Evolutionary conservation across 495 filamentous ascomycete genomes (phyloP), one percentile per base, ranked within the genome.

Genomic region (Pyronema domesticum): DNA sequence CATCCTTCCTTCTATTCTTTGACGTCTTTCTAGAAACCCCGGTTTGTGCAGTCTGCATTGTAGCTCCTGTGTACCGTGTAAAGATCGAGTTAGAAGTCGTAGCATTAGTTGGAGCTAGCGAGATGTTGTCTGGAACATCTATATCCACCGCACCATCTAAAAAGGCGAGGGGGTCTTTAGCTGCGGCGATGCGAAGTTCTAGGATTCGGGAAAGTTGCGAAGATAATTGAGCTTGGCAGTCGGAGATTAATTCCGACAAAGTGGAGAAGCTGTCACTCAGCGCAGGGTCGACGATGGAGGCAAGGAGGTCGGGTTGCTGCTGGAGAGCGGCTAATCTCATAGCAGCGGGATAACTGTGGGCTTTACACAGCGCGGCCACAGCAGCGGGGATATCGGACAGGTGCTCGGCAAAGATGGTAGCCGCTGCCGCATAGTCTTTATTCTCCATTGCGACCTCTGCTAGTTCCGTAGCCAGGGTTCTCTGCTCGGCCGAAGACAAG

Each of bases 81-180:
- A 95, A 89, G 67, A 98, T 74, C 46, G 80, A 84, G 13, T 76
- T 79, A 6, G 83, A 81, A 13, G 85, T 89, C 0, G 84, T 74
- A 3, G 81, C 75, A 62, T 91, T 85, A 9, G 81, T 91, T 0
- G 89, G 84, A 3, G 91, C 89, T 11, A 98, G 72, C 6, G 85
- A 91, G 49, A 98, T 73, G 66, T 98, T 87, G 61, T 98, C 91
- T 0, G 89, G 89, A 5, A 94, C 74, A 59, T 91, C 84, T 37
- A 65, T 72, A 37, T 73, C 76, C 33, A 61, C 53, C 59, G 74
- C n/a, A 67, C 73, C 61, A 23, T 71, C 73, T 42, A 69, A 66
- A 57, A 69, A 74, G 13, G 71, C 68, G 43, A 72, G 73, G 2
- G 91, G 91, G 62, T 96, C 87, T 39, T 83, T 78, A 19, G 73